Evolutionary conservation across 345 rosid species (phyloP), one percentile per base, ranked within the genome.

Genomic region (Linum lewisii): DNA sequence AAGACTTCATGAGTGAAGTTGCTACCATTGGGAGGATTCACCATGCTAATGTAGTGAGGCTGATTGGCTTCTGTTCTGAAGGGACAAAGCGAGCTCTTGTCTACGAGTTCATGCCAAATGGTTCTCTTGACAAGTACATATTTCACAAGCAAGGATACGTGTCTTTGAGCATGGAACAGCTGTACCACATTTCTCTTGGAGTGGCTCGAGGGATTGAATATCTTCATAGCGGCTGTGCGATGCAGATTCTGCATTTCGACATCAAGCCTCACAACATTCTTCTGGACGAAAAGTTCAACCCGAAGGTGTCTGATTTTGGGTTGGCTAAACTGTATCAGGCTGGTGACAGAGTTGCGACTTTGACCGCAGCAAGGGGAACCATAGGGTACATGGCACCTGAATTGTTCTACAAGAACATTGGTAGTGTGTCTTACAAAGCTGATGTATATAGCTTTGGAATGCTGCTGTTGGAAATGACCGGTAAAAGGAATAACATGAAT

Each of bases 381-480:
- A 54, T 54, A 22, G 57, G 57, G 8, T 54, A 54, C 26, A 54
- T 23, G 24, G 57, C 57, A 21, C 57, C 57, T 6, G 57, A 54
- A 23, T 16, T 54, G 8, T 54, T 54, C 24, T 54, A 54, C 57
- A 54, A 54, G 26, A 54, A 54, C 14, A 54, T 54, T 22, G 57
- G 57, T 1, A 15, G 26, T 24, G 26, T 54, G 7, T 54, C 57
- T 11, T 54, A 54, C 57, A 54, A 54, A 54, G 57, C 57, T 23
- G 57, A 54, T 54, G 57, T 54, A 6, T 54, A 54, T 54, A 54
- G 57, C 26, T 54, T 54, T 54, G 57, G 57, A 23, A 54, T 54
- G 57, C 26, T 54, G 26, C 26, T 54, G 26, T 21, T 54, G 57
- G 57, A 54, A 54, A 54, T 54, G 57, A 24, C 18, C 2, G 57